Conservation (phyloP, 768 basidiomycete species). For the Galerina sulciceps region DNA sequence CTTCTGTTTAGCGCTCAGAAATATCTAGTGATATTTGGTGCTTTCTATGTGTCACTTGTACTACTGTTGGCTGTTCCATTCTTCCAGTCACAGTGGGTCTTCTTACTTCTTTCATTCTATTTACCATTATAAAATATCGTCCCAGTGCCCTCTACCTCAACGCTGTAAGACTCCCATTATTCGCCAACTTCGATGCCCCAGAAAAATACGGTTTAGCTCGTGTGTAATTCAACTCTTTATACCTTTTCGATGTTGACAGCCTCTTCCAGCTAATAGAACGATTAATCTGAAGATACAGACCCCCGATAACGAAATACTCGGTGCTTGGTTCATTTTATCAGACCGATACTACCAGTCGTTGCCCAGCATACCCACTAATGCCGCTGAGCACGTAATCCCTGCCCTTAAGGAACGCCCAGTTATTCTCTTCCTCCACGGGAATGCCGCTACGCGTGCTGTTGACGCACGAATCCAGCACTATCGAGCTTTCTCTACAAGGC, state of each 20-base stretch:
- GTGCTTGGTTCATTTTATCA: conserved; percentile 85
- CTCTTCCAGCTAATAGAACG: conserved; percentile 70
- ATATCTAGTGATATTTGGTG: conserved; percentile 46
- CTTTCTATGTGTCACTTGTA: conserved; percentile 57
- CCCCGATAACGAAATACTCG: conserved; percentile 76
- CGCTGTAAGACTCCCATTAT: conserved; percentile 62
- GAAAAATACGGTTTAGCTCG: conserved; percentile 84
- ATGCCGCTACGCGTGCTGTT: conserved; percentile 79
- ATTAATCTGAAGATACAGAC: conserved; percentile 73
- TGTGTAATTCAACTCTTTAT: conserved; percentile 35
- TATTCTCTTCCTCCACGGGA: conserved; percentile 93
- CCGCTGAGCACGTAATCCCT: conserved; percentile 46
- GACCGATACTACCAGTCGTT: conserved; percentile 63
- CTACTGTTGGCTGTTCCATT: conserved; percentile 61
- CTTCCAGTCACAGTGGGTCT: conserved; percentile 71
- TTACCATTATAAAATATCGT: background rate
- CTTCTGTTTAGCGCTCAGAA: conserved; percentile 27
- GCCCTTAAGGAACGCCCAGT: conserved; percentile 70
- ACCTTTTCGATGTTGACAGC: background rate
- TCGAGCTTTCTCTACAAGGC: conserved; percentile 62
- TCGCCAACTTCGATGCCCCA: conserved; percentile 66
- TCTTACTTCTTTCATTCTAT: background rate
- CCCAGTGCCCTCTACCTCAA: conserved; percentile 62
- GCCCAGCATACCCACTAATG: conserved; percentile 39
- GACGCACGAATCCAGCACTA: conserved; percentile 72